Base-by-base conservation (phyloP, 2,329 filamentous ascomycete genomes). In the Helicocarpus griseus region DNA sequence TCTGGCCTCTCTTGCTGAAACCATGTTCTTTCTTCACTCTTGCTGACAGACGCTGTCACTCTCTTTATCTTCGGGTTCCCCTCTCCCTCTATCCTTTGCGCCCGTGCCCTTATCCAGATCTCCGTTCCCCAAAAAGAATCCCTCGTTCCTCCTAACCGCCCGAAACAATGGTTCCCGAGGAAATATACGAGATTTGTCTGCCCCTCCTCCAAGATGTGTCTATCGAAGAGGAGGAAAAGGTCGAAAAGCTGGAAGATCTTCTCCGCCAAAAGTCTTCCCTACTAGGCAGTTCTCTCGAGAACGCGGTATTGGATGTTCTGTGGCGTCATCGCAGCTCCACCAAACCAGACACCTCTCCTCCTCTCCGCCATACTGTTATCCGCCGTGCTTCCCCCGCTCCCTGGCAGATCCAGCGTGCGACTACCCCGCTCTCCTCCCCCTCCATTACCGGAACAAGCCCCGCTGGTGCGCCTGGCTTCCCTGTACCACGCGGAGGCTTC, bases 191-290 rank as follows among this genome's bases (percentile, higher is more conserved):
- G 62, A 80, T 93, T 63, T 95, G 89, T 69, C 81, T 94, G 66
- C 87, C 89, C 49, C 81, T 96, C 65, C 80, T 98, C 57, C 84
- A 93, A 73, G 85, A 96, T 71, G 73, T 82, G 53, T 77, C 78
- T 51, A 77, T 95, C 55, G 88, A 95, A 62, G 93, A 97, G 57
- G 93, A 98, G 71, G 91, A 96, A 65, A 95, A 93, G 76, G 91
- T 87, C 46, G 91, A 97, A 70, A 87, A 81, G 71, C 77, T 96
- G 49, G 90, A 96, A 72, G 86, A 89, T 58, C 77, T 96, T 49
- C 77, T 97, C 62, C 85, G 83, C 69, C 84, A 83, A 60, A 83
- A 90, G 71, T 89, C 89, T 6, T 79, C 76, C 28, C 75, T 97
- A 59, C 80, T 79, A 17, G 91, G 89, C 53, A 75, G 83, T 58